A percentile compares a stretch with the other conserved stretches of the same genome.
Conservation (phyloP, 2,329 filamentous ascomycete species). For the Claviceps quebecensis region DNA sequence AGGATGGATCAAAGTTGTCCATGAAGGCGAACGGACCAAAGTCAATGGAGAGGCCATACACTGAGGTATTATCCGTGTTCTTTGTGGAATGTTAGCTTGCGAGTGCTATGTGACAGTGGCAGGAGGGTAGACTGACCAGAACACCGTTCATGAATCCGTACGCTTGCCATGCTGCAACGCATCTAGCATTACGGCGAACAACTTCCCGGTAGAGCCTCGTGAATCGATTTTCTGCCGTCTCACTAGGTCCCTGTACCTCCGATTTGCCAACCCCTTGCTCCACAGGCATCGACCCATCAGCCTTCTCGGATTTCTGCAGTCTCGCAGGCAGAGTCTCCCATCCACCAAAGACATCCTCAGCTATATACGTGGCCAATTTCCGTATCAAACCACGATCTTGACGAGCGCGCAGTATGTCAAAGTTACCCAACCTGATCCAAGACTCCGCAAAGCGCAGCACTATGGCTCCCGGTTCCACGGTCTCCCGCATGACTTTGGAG, state of each 20-base stretch:
- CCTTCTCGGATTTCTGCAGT: slow-evolving; percentile 36
- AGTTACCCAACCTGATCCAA: slow-evolving; percentile 90
- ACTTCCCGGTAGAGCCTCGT: slow-evolving; percentile 78
- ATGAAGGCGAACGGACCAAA: slow-evolving; percentile 97
- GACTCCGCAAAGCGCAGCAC: slow-evolving; percentile 81
- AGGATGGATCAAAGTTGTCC: slow-evolving; percentile 87
- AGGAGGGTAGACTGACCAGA: slow-evolving; percentile 28
- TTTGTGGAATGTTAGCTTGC: slow-evolving; percentile 12
- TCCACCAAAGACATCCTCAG: slow-evolving; percentile 74
- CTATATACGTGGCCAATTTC: slow-evolving; percentile 65
- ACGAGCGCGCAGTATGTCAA: slow-evolving; percentile 75
- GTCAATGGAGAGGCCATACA: slow-evolving; percentile 79
- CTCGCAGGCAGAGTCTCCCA: slow-evolving; percentile 70
- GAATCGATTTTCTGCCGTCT: slow-evolving; percentile 71
- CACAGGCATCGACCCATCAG: slow-evolving; percentile 26
- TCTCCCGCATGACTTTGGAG: slow-evolving; percentile 61
- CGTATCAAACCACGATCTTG: slow-evolving; percentile 65
- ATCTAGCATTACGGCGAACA: slow-evolving; percentile 68
- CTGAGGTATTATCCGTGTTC: slow-evolving; percentile 94
- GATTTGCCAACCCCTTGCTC: slow-evolving; percentile 39
- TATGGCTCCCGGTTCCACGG: slow-evolving; percentile 77
- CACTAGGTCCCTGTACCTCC: slow-evolving; percentile 51
- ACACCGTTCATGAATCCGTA: slow-evolving; percentile 99
- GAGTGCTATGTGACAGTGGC: not conserved
- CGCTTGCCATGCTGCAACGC: slow-evolving; percentile 88